Conservation (phyloP, 768 basidiomycete species). For the Kwoniella sp. region DNA sequence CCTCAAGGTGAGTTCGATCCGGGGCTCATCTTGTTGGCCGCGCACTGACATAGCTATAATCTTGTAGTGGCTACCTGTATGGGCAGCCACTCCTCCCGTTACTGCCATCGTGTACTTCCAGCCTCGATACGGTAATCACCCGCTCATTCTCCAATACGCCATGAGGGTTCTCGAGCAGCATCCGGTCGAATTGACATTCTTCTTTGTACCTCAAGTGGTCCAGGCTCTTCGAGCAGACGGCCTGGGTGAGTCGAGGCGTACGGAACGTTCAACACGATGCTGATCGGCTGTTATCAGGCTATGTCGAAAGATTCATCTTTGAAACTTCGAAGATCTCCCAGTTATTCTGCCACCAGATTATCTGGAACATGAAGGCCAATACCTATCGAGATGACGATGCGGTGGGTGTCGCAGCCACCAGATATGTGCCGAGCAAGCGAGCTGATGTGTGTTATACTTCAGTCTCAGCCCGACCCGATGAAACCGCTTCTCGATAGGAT, state of each 20-base stretch:
- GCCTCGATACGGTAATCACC: conserved; percentile 73
- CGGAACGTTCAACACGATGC: neutral
- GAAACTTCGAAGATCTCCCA: conserved; percentile 97
- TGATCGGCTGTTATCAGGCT: conserved; percentile 57
- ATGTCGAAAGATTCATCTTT: conserved; percentile 90
- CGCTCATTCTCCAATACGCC: conserved; percentile 87
- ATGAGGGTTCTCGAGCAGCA: conserved; percentile 92
- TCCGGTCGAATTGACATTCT: conserved; percentile 90
- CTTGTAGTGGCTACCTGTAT: conserved; percentile 72
- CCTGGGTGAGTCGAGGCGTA: conserved; percentile 58
- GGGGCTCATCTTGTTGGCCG: no score
- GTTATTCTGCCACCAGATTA: conserved; percentile 97
- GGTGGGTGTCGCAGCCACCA: conserved; percentile 68
- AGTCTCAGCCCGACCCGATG: conserved; percentile 69
- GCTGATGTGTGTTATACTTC: neutral
- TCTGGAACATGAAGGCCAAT: conserved; percentile 99
- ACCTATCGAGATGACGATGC: conserved; percentile 86
- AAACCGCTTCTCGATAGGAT: conserved; percentile 90
- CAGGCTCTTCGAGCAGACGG: conserved; percentile 89
- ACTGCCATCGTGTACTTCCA: conserved; percentile 66
- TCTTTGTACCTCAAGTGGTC: conserved; percentile 97
- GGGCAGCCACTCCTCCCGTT: conserved; percentile 74
- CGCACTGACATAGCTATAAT: no score
- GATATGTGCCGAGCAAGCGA: conserved; percentile 36
- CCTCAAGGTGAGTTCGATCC: conserved; percentile 62